Evolutionary conservation across 2,329 filamentous ascomycete genomes (phyloP), one percentile per base, ranked within the genome.

Genomic region (Gaeumannomyces sp.): DNA sequence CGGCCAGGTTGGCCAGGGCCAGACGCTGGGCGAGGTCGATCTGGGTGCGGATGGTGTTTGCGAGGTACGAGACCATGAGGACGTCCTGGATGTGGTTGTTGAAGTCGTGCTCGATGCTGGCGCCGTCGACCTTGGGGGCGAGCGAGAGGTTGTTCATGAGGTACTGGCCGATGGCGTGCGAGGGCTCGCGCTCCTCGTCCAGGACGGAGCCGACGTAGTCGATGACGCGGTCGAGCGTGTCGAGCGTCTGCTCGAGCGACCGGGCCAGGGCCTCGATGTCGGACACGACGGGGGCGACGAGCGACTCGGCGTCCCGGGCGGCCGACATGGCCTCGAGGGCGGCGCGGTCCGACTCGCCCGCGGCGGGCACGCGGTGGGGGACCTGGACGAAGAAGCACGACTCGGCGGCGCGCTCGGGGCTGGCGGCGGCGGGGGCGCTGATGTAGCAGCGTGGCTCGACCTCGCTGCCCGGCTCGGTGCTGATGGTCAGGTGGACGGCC

Each of bases 11-110:
- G 69, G 90, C 87, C n/a, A 88, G 95, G 64, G 94, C 94, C 74
- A 99, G 83, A 69, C 94, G 88, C 85, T 98, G 96, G 69, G 93
- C 96, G 66, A 99, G 88, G 75, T 98, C 95, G 81, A 99, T 97
- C 83, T 99, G 95, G 71, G 94, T 98, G 78, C 94, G 92, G 80
- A 98, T 97, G 70, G 93, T 97, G 85, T 98, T 99, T 77, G 95
- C 93, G 69, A 99, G 86, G 83, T 99, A 99, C 71, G 93, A 96
- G 72, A 99, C 93, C 78, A 98, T 93, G 70, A 99, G 88, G 67
- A 99, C 93, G 77, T 99, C 95, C 82, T 99, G 95, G 78, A 99
- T 93, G 82, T 99, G 95, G 83, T 96, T 97, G 87, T 99, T 99
- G 87, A 99, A 99, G 83, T 98, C 93, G 76, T 90, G 86, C 84